Evolutionary conservation across 1,284 basidiomycete genomes (phyloP), one percentile per base, ranked within the genome.

Genomic region (Fomitopsis schrenkii): DNA sequence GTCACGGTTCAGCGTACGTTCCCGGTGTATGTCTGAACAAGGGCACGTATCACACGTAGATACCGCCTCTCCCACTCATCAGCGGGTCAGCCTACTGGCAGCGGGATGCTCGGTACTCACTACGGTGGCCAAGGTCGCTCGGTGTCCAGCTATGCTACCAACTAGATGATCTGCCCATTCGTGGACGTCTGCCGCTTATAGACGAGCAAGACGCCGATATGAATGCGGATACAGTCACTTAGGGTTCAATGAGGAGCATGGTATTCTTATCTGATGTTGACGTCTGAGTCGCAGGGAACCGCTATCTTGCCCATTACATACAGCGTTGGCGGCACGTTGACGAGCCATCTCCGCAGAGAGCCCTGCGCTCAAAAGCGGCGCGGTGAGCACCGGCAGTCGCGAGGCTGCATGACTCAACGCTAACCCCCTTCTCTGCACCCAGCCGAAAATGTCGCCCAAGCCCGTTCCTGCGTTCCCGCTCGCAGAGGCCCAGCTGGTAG

Each of bases 401-500:
- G 17, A 30, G 28, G 10, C 48, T 33, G 5, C 28, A 33, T 33
- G 48, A 9, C 22, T 28, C 22, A 28, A 48, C 8, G 22, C 45
- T 50, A 15, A 12, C 14, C 48, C 28, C 48, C 7, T 50, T 5
- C 48, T 33, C 10, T 17, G 48, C 48, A 33, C 26, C 26, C 26
- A 9, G 26, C 48, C 48, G 9, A 46, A 26, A 5, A 50, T 50
- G 48, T 50, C 48, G 26, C 14, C 26, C 19, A 28, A 14, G 14
- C 8, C 48, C 46, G 28, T 10, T 22, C 15, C 42, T 22, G n/a
- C 35, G 15, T 58, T 58, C 35, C 57, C 57, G 5, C 26, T 59
- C 45, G 33, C 33, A 15, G 57, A 59, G 57, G 57, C 57, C 12
- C 57, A 59, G 40, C 48, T 59, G 35, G 57, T 59, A n/a, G 46